Evolutionary conservation across 1,139 yeast species (phyloP).

Genomic region (Zhuliangozyma parablackwelliae): DNA sequence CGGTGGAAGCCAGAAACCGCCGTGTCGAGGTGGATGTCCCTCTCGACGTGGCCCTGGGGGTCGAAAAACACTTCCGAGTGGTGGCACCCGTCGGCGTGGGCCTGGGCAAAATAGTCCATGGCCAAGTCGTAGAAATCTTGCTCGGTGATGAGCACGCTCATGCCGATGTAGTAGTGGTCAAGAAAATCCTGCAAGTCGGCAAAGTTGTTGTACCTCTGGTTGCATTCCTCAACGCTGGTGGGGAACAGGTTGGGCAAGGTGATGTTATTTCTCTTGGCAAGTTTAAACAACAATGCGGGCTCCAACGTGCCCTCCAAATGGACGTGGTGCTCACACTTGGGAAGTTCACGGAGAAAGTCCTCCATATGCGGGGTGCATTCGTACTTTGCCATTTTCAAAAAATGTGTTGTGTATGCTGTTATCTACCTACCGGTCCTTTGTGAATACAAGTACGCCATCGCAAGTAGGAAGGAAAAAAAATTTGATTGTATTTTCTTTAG

Average conservation of each 20-base stretch:
- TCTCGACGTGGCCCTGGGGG: constrained; percentile 76
- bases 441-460: no score
- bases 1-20: constrained; percentile 62
- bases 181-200: constrained; percentile 70
- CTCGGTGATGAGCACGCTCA: constrained; percentile 62
- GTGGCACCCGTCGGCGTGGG: constrained; percentile 54
- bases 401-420: no score
- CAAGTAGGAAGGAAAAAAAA: no score
- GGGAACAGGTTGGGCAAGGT: constrained; percentile 60
- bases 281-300: constrained; percentile 61
- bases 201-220: constrained; percentile 55
- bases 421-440: no score
- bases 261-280: constrained; percentile 56
- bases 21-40: constrained; percentile 55
- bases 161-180: constrained; percentile 74
- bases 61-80: constrained; percentile 77
- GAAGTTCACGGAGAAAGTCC: constrained; percentile 56
- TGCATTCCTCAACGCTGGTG: constrained; percentile 45
- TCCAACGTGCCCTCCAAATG: constrained; percentile 80
- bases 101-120: constrained; percentile 64
- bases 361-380: constrained; percentile 17
- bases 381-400: constrained; percentile 3
- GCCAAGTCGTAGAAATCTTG: constrained; percentile 70
- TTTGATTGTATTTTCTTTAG: no score
- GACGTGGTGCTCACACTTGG: constrained; percentile 81